These are phyloP conservation scores for Oxyria digyna DNA, from an alignment of 148 eudicot species.

Conservation along the genomic window DNA sequence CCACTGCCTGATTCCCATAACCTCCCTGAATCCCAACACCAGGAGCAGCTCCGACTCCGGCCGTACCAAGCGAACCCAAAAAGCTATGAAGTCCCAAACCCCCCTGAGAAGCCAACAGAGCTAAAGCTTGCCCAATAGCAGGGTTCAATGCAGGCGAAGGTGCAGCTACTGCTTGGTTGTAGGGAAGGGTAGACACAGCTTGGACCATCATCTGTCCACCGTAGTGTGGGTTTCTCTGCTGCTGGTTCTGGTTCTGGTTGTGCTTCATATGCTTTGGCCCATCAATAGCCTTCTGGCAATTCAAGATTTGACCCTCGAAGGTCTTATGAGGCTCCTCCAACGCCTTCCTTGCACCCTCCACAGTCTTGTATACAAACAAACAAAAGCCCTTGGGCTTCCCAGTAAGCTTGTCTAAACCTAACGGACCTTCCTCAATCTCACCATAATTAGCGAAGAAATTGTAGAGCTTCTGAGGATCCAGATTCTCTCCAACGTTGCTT, in stretches of 20 bases:
- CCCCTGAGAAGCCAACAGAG: conserved; percentile 63
- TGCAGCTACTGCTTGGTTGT: conserved; percentile 29
- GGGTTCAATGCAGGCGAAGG: conserved; percentile 40
- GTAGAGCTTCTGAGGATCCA: conserved; percentile 46
- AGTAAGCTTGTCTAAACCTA: conserved; percentile 74
- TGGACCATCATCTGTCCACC: conserved; percentile 54
- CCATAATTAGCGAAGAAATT: conserved; percentile 60
- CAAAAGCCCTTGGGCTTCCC: conserved; percentile 91
- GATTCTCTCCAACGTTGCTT: conserved; percentile 75
- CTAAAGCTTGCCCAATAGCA: conserved; percentile 81
- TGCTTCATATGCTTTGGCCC: conserved; percentile 60
- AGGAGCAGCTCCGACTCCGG: conserved; percentile 29
- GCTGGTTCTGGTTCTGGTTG: conserved; percentile 24
- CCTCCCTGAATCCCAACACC: conserved; percentile 32
- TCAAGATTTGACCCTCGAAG: conserved; percentile 61
- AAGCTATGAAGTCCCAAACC: conserved; percentile 62
- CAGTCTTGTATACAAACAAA: conserved; percentile 59
- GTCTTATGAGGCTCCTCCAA: conserved; percentile 87
- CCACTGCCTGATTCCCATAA: conserved; percentile 20
- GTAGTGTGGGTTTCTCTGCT: conserved; percentile 25
- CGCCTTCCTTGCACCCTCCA: conserved; percentile 61
- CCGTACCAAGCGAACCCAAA: conserved; percentile 56
- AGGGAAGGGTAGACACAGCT: conserved; percentile 28
- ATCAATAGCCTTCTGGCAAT: conserved; percentile 68
- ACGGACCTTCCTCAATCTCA: conserved; percentile 92